Percentiles rank a stretch among this genome's conserved stretches.
Conservation (phyloP, 148 eudicot species). For the Oxyria digyna region DNA sequence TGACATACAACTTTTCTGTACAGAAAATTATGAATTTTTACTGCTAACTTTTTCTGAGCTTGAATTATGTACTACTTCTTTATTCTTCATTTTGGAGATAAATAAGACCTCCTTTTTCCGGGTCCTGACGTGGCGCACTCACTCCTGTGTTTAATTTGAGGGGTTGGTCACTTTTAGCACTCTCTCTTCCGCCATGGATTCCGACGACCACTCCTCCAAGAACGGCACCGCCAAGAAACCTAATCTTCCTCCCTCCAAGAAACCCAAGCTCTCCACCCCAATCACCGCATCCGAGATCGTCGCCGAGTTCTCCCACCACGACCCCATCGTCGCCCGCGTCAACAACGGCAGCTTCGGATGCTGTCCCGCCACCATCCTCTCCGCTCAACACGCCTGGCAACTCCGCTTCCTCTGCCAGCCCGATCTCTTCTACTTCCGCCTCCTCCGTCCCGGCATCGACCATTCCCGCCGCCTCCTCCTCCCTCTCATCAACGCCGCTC, state of each 20-base stretch:
- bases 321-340: conserved; percentile 48
- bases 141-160: neutral
- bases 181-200: conserved; percentile 4
- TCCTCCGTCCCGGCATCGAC: conserved; percentile 49
- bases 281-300: conserved; percentile 32
- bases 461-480: conserved; percentile 36
- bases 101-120: neutral
- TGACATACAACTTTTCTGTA: no score
- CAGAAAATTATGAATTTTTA: no score
- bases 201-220: conserved; percentile 16
- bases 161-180: neutral
- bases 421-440: conserved; percentile 51
- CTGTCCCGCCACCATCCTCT: conserved; percentile 50
- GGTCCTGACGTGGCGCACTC: neutral
- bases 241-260: conserved; percentile 11
- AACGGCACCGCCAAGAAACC: neutral
- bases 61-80: no score
- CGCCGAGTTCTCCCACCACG: conserved; percentile 69
- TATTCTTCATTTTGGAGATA: no score
- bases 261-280: conserved; percentile 18
- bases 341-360: conserved; percentile 94
- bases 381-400: conserved; percentile 52
- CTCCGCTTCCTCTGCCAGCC: conserved; percentile 58
- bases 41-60: no score
- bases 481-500: conserved; percentile 59